Evolutionary conservation across 1,284 basidiomycete genomes (phyloP).

Genomic region (Trichosporon sp.): DNA sequence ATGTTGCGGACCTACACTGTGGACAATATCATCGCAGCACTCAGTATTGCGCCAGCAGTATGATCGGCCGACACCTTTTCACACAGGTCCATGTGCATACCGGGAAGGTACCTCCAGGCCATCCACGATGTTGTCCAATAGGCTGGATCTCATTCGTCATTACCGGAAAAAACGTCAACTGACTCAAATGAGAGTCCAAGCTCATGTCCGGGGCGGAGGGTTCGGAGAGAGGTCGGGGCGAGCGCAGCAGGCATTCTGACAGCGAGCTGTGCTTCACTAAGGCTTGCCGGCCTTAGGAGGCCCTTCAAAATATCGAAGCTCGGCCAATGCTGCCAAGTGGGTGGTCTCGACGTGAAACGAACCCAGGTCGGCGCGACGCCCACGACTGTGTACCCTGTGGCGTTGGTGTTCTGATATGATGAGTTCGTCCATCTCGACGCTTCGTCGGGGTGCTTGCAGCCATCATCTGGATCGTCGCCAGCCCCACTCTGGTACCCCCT

Average conservation of each 20-base stretch:
- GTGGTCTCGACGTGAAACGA: conserved; percentile 3
- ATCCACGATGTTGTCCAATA: background rate
- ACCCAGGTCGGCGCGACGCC: background rate
- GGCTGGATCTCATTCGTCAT: background rate
- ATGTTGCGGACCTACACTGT: background rate
- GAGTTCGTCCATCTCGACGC: background rate
- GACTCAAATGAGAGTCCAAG: background rate
- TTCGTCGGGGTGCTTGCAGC: background rate
- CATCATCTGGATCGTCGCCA: background rate
- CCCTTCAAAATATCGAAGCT: background rate
- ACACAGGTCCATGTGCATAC: background rate
- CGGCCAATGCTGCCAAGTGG: background rate
- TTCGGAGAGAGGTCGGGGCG: background rate
- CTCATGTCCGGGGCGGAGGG: conserved; percentile 5
- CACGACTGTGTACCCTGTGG: background rate
- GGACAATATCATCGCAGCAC: background rate
- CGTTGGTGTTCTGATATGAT: background rate
- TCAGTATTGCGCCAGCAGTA: too few species aligned
- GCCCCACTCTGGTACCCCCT: background rate
- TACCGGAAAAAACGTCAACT: background rate
- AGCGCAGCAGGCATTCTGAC: background rate
- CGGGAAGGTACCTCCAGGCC: too few species aligned
- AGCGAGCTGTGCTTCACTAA: background rate
- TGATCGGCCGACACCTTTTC: background rate
- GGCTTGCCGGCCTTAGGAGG: background rate